Percentiles rank a stretch among this genome's conserved stretches.
Conservation (phyloP, 2,329 filamentous ascomycete genomes). For the Zymoseptoria crescenta region DNA sequence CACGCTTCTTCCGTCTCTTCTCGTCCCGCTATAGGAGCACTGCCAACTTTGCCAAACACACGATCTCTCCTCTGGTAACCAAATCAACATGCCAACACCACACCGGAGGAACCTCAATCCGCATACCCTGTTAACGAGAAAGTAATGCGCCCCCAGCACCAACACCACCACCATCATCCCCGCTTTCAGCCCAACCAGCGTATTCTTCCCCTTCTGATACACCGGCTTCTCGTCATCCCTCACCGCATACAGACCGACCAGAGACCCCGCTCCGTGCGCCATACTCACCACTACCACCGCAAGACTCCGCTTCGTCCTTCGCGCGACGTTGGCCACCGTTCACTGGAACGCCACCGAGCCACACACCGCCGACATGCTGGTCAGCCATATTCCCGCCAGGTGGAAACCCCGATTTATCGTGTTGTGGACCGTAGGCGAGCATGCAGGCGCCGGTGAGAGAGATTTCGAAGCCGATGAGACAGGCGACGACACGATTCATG, state of each 20-base stretch:
- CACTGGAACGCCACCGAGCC: constrained; percentile 31
- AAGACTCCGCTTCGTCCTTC: constrained; percentile 63
- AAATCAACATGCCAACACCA: neutral
- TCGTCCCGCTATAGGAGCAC: neutral
- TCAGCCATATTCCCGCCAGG: constrained; percentile 31
- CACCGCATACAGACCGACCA: constrained; percentile 31
- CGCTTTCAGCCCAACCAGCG: constrained; percentile 28
- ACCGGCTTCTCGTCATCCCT: constrained; percentile 26
- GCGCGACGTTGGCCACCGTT: constrained; percentile 52
- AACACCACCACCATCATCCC: constrained; percentile 33
- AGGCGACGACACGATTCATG: neutral
- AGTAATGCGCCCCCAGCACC: constrained; percentile 43
- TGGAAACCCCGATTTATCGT: constrained; percentile 36
- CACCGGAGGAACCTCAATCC: neutral
- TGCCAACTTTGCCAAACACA: constrained; percentile 1
- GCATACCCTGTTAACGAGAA: constrained; percentile 33
- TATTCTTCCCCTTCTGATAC: constrained; percentile 35
- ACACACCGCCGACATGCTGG: constrained; percentile 30
- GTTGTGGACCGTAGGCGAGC: constrained; percentile 22
- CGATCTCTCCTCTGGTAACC: constrained; percentile 17
- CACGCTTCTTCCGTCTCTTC: constrained; percentile 4
- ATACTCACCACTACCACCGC: constrained; percentile 42
- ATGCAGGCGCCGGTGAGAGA: constrained; percentile 7
- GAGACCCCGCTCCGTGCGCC: constrained; percentile 27
- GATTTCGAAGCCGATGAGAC: neutral